Base-by-base conservation (phyloP, 1,284 basidiomycete species). In the Austroboletus novae-zelandiae region DNA sequence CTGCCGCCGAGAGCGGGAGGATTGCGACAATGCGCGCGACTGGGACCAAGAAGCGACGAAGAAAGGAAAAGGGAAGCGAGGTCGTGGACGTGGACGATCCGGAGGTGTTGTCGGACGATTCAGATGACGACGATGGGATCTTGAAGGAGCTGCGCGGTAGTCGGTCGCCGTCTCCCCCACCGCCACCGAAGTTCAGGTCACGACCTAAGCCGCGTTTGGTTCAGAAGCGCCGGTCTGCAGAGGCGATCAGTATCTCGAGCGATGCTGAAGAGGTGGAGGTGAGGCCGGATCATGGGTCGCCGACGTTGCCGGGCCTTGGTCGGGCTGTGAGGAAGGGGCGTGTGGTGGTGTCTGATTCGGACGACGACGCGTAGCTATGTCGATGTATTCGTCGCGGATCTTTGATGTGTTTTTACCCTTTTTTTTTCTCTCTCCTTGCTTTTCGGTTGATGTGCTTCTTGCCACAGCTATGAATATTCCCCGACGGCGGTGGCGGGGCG, bases 11-110 rank as follows among this genome's bases (percentile, higher is more conserved):
- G 60, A 57, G 72, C 65, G 62, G 75, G 59, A 58, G 71, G 65
- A 67, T 71, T n/a, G 72, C 70, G 5, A 79, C 77, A 43, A 88
- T 88, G 86, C 76, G 74, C 40, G 55, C 78, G 11, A 76, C 74
- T n/a, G 86, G 85, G 18, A 88, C 81, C 45, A 88, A 86, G 72
- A 89, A 85, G 67, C 76, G 84, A 35, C 73, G 77, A 17, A 75
- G 73, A 64, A 66, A 61, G 53, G 58, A 43, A 29, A 53, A 57
- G 51, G 56, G 7, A 15, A 8, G 10, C 13, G 6, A 35, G 13
- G 9, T 17, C 13, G 7, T 17, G 34, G 52, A 50, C 50, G 53
- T 54, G 14, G 52, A 52, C 5, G 50, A 40, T 39, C 49, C n/a
- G 15, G 35, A 40, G 5, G 44, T 44, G 15, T 40, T 41, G 9